A percentile compares a stretch with the other conserved stretches of the same genome.
Conservation (phyloP, 2,329 filamentous ascomycete genomes). For the Diaporthe vexans region DNA sequence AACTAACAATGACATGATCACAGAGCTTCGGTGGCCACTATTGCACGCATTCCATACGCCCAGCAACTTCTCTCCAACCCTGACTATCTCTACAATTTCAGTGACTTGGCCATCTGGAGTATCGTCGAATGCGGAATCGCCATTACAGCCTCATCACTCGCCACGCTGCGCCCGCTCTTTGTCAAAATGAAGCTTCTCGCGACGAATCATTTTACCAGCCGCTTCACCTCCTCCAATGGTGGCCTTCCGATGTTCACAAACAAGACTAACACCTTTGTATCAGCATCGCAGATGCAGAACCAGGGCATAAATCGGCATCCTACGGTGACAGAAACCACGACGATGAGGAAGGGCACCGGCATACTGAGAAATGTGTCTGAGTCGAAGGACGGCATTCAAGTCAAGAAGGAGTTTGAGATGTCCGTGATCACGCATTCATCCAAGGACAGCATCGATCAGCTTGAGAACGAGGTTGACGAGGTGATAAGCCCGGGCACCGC, state of each 20-base stretch:
- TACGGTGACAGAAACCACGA: conserved; percentile 23
- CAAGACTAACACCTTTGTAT: conserved; percentile 36
- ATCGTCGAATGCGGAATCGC: conserved; percentile 59
- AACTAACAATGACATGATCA: conserved; percentile 27
- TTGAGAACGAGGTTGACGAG: conserved; percentile 37
- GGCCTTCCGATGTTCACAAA: conserved; percentile 38
- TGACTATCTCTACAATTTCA: conserved; percentile 57
- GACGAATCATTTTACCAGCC: conserved; percentile 34
- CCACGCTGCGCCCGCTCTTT: conserved; percentile 50
- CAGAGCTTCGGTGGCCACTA: conserved; percentile 57
- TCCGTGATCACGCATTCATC: conserved; percentile 37
- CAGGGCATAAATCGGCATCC: conserved; percentile 9
- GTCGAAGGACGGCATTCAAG: conserved; percentile 29
- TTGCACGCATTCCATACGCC: conserved; percentile 60
- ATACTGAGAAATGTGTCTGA: not conserved
- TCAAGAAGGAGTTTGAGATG: conserved; percentile 41
- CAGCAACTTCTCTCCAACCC: conserved; percentile 51
- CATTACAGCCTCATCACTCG: conserved; percentile 55
- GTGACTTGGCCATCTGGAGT: conserved; percentile 59
- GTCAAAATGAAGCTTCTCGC: conserved; percentile 37
- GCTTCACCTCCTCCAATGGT: conserved; percentile 29
- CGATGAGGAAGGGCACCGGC: not conserved
- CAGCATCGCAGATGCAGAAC: conserved; percentile 29
- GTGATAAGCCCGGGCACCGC: conserved; percentile 32
- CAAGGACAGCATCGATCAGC: conserved; percentile 37